Evolutionary conservation across 129 eudicot species (phyloP), one percentile per base, ranked within the genome.

Genomic region (Escallonia herrerae): DNA sequence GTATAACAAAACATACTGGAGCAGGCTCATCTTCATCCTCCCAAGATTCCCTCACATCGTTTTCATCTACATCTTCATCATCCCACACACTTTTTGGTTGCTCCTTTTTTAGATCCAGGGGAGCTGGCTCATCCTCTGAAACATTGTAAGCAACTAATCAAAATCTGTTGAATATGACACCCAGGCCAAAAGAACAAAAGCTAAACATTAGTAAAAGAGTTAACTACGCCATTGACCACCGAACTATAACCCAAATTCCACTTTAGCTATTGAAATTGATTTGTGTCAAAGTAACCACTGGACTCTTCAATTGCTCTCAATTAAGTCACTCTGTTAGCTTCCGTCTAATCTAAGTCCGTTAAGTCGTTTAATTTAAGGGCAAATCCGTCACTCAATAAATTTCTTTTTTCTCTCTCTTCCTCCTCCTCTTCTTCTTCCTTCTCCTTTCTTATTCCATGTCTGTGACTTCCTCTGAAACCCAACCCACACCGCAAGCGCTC

Each of bases 21-120:
- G 79, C 74, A 44, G 91, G 81, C 62, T 85, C 96, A 54, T 91
- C 98, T 2, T 87, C 96, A 68, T 91, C 98, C 75, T 91, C 98
- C 98, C 98, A 91, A 72, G 98, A 91, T 8, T 81, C 96, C 81
- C 88, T 91, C 58, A 91, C 66, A 64, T 81, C 97, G 78, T 84
- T 67, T 40, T 87, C 95, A 63, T 88, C 98, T 42, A 55, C 74
- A 73, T 91, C 98, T 78, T 91, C 98, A 64, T 88, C 98, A 79
- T 83, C 98, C 98, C 98, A 93, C 60, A 70, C 49, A 74, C 73
- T 83, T 76, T 76, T 85, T 11, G 69, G 80, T 43, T 0, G 63
- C 52, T 88, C 96, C 75, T 88, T 93, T 72, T 83, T 87, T 0
- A 75, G 56, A 64, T 81, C 80, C 56, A 74, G 74, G 41, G 89